Conservation (phyloP, 1,284 basidiomycete species). For the Vanrija sp. region DNA sequence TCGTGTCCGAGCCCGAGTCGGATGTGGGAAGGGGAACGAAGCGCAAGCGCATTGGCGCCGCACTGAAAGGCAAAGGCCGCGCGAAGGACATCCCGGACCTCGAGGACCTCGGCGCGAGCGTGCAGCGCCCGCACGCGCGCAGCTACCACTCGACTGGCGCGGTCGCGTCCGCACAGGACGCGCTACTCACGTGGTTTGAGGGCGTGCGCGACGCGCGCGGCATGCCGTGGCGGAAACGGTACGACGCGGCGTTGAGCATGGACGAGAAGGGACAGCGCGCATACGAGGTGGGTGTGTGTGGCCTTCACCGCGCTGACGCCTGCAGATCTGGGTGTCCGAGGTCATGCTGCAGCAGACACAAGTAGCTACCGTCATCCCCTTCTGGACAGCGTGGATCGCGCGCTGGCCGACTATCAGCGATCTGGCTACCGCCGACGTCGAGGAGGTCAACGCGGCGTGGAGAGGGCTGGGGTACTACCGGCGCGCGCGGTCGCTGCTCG, state of each 20-base stretch:
- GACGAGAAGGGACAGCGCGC: constrained; percentile 46
- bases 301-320: background rate
- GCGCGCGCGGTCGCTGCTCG: constrained; percentile 72
- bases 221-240: constrained; percentile 50
- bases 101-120: constrained; percentile 8
- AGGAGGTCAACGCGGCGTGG: constrained; percentile 82
- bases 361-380: constrained; percentile 76
- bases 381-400: constrained; percentile 79
- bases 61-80: background rate
- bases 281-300: constrained; percentile 45
- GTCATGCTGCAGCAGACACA: constrained; percentile 98
- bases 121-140: constrained; percentile 24
- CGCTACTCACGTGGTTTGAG: constrained; percentile 46
- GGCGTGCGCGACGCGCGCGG: constrained; percentile 38
- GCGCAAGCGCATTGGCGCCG: background rate
- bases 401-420: constrained; percentile 76
- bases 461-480: constrained; percentile 86
- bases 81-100: constrained; percentile 1
- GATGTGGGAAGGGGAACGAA: no score
- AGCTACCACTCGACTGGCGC: constrained; percentile 29
- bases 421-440: constrained; percentile 72
- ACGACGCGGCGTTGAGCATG: constrained; percentile 24
- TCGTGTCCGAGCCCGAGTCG: no score
- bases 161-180: constrained; percentile 24
- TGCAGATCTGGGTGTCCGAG: constrained; percentile 60